Evolutionary conservation across 345 rosid species (phyloP), one percentile per base, ranked within the genome.

Genomic region (Sapria himalayana): DNA sequence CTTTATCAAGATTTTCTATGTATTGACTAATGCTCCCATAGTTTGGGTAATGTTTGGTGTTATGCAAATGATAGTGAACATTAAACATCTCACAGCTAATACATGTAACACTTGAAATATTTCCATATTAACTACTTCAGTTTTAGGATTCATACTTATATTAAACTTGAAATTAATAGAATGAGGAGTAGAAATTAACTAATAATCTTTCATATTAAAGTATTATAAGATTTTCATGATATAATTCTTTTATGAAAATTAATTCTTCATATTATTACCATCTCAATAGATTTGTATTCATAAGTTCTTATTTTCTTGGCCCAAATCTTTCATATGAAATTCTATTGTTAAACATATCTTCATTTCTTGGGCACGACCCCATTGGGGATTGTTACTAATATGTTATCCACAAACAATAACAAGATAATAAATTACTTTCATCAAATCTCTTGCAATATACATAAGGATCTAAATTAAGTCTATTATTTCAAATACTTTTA

Each of bases 371-470:
- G 19, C 14, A 5, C 19, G 3, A 15, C 22, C 24, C 22, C 22
- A 14, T 39, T 39, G 2, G 12, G 29, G 14, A 20, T 8, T 18
- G 22, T 13, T 1, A 25, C 37, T 4, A 43, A 43, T 17, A 43
- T 43, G 35, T 43, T 9, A 1, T 17, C 37, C 22, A 43, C 20
- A 43, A 23, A 41, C 32, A 41, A 41, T 9, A 41, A 12, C 15
- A 41, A 14, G 14, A 41, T 41, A 15, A 41, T 24, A 15, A 41
- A 5, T 24, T 15, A 23, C 2, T 15, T 13, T 41, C 18, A 13
- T 3, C 32, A 41, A 25, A 15, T 7, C 2, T 41, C 21, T 41
- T 25, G 32, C 15, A 41, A 15, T 41, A 41, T 13, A 9, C 3
- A 41, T 1, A 16, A 38, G 9, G 42, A 9, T 38, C 20, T 23